Base-by-base conservation (phyloP, 371 early-diverging fungal species). In the Mucor piriformis region DNA sequence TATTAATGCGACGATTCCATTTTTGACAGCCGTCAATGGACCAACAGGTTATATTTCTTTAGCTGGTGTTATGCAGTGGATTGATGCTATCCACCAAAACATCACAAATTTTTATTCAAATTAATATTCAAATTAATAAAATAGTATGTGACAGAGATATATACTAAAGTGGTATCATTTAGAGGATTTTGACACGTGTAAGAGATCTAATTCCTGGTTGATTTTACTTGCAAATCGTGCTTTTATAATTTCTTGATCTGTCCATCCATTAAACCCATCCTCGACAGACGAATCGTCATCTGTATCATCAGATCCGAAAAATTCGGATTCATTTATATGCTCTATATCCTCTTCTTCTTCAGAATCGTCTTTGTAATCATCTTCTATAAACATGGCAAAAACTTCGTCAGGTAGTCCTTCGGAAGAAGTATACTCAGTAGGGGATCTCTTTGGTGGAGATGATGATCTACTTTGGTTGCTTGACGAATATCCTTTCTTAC, bases 221-320 rank as follows among this genome's bases (percentile, higher is more conserved):
- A 55, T 15, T 11, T 23, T 55, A 32, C 55, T 44, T 18, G 44
- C 18, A 20, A 55, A 55, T 13, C 55, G 43, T 21, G 55, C 55
- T 21, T 61, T 65, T 3, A 66, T 32, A 24, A 79, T 76, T 20
- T 79, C 80, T 34, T 79, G 73, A 40, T 79, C 80, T 27, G 67
- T 66, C 80, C 80, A 79, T 1, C 80, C 77, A 20, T 25, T 54
- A 40, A 79, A 76, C 0, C 43, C 59, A 48, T 64, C 68, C 8
- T 54, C 54, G 18, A 54, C 20, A 3, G 55, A 44, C 6, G 49
- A 59, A 37, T 57, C 55, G 25, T 63, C 54, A 1, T 59, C 61
- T 12, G 60, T 63, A 0, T 59, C 52, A 32, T 65, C 54, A 6
- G 43, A 40, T 3, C 64, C 67, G 13, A 55, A 55, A 6, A 46